These are phyloP conservation scores for Yamadazyma blattariae DNA, from an alignment of 1,139 yeast species.

Conservation along the genomic window DNA sequence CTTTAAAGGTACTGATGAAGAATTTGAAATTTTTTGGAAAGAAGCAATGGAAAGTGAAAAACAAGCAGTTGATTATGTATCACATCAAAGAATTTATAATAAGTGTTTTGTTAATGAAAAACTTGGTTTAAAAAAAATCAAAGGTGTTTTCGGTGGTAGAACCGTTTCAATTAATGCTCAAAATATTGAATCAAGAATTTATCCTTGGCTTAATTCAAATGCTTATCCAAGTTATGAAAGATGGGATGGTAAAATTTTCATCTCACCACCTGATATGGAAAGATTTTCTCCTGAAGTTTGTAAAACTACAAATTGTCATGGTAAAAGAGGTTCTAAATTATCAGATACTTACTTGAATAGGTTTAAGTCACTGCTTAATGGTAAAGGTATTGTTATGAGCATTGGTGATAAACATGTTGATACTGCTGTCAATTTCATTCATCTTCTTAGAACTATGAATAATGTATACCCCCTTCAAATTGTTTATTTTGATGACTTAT, in stretches of 20 bases:
- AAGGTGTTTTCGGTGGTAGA: constrained; percentile 17
- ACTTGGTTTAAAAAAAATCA: constrained; percentile 2
- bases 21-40: constrained; percentile 8
- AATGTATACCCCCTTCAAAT: constrained; percentile 55
- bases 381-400: constrained; percentile 52
- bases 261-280: constrained; percentile 36
- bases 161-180: constrained; percentile 1
- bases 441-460: constrained; percentile 41
- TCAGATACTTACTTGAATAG: constrained; percentile 35
- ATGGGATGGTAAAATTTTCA: constrained; percentile 40
- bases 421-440: constrained; percentile 43
- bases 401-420: constrained; percentile 42
- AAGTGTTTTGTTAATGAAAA: constrained; percentile 30
- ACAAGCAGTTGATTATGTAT: constrained; percentile 26
- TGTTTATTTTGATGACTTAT: constrained; percentile 37
- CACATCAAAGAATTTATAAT: constrained; percentile 44
- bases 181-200: constrained; percentile 39
- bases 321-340: constrained; percentile 7
- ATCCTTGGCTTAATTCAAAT: constrained; percentile 47
- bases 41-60: constrained; percentile 27
- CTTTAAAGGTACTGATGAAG: constrained; percentile 15
- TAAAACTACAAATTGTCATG: constrained; percentile 8
- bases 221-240: constrained; percentile 41
- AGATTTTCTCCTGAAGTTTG: constrained; percentile 19
- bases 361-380: constrained; percentile 36